Conservation (phyloP, 1,139 yeast species). For the Hemisphaericaspora xylanilytica region DNA sequence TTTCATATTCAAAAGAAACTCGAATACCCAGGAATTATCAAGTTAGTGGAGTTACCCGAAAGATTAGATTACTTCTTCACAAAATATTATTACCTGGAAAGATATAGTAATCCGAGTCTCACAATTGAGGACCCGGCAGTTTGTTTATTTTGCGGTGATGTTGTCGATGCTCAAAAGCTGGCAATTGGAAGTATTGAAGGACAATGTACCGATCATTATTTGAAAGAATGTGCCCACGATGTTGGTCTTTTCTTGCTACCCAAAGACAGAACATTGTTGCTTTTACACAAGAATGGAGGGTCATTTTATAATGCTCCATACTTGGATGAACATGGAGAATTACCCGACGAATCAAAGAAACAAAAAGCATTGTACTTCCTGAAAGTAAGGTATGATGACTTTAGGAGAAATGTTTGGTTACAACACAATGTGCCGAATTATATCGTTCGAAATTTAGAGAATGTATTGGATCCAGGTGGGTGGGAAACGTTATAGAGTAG, state of each 20-base stretch:
- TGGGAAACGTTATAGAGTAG: slow-evolving; percentile 77
- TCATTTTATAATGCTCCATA: slow-evolving; percentile 85
- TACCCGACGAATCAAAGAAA: slow-evolving; percentile 70
- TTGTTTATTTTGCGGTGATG: slow-evolving; percentile 77
- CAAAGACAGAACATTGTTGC: slow-evolving; percentile 65
- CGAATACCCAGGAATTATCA: slow-evolving; percentile 68
- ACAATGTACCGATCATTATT: slow-evolving; percentile 64
- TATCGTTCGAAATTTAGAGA: slow-evolving; percentile 77
- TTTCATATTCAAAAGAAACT: slow-evolving; percentile 24
- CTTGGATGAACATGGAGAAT: slow-evolving; percentile 83
- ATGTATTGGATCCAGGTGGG: slow-evolving; percentile 82
- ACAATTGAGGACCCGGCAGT: slow-evolving; percentile 76
- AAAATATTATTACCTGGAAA: slow-evolving; percentile 48
- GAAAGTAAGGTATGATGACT: slow-evolving; percentile 61
- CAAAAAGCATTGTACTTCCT: slow-evolving; percentile 72
- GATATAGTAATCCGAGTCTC: slow-evolving; percentile 38
- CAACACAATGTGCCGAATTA: slow-evolving; percentile 75
- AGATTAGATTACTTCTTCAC: slow-evolving; percentile 71
- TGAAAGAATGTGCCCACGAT: slow-evolving; percentile 63
- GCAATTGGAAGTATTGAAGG: slow-evolving; percentile 55
- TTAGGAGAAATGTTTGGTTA: slow-evolving; percentile 70
- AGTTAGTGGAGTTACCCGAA: slow-evolving; percentile 59
- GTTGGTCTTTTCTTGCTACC: slow-evolving; percentile 81
- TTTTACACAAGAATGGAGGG: slow-evolving; percentile 71
- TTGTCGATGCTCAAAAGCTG: slow-evolving; percentile 63